phyloP scores from a whole-genome alignment of 805 yeast genomes.

The Kregervanrija fluxuum region DNA sequence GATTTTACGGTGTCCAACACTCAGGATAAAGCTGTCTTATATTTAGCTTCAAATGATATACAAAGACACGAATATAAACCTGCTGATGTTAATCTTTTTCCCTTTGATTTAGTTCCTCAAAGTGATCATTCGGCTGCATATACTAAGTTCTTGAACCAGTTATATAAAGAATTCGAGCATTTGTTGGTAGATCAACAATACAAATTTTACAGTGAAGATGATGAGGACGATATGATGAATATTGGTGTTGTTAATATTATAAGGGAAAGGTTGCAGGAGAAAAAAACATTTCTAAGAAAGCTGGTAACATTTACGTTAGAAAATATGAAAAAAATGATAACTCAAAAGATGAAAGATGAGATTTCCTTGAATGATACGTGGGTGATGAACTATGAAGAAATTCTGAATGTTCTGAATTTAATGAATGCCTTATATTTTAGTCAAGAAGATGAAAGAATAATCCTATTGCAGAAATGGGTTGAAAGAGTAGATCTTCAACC shows the following conservation, averaged over 20 bases:
- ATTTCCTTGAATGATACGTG: conserved; percentile 13
- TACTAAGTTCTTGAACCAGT: conserved; percentile 37
- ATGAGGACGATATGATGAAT: conserved; percentile 18
- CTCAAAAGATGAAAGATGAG: conserved; percentile 18
- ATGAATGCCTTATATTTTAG: conserved; percentile 46
- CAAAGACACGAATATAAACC: conserved; percentile 8
- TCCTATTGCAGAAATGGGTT: conserved; percentile 50
- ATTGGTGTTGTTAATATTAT: conserved; percentile 26
- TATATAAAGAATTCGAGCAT: conserved; percentile 48
- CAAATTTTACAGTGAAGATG: conserved; percentile 22
- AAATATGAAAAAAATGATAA: conserved; percentile 26
- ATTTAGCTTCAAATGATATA: conserved; percentile 20
- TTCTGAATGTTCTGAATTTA: conserved; percentile 49
- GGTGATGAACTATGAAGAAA: conserved; percentile 31
- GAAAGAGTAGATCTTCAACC: conserved; percentile 68
- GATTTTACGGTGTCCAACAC: conserved; percentile 42
- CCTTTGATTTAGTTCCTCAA: conserved; percentile 30
- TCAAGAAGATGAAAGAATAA: conserved; percentile 34
- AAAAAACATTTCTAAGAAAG: conserved; percentile 28
- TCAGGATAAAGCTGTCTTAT: conserved; percentile 34
- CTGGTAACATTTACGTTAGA: conserved; percentile 22
- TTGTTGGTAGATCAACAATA: conserved; percentile 37
- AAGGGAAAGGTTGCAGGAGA: conserved; percentile 31
- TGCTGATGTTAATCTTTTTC: conserved; percentile 35
- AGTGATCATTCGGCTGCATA: conserved; percentile 36